Evolutionary conservation across 1,284 basidiomycete genomes (phyloP).

Genomic region (Sphaerobolus stellatus): DNA sequence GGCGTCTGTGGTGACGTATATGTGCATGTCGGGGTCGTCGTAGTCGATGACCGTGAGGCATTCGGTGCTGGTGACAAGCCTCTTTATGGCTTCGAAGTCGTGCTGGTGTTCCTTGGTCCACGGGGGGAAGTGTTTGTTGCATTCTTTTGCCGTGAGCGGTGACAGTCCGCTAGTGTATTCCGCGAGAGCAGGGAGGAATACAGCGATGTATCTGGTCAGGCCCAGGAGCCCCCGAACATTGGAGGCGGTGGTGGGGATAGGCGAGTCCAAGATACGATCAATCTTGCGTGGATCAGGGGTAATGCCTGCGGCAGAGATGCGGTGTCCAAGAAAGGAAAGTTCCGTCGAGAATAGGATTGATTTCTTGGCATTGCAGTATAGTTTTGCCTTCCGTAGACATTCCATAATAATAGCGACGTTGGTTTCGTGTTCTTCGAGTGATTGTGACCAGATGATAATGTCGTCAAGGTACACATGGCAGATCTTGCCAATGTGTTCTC

Average conservation of each 20-base stretch:
- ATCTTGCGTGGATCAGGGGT: too few species aligned
- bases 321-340: constrained; percentile 37
- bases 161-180: too few species aligned
- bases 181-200: constrained; percentile 37
- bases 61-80: constrained; percentile 24
- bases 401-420: constrained; percentile 32
- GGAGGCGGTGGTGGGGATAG: too few species aligned
- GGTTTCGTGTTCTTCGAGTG: constrained; percentile 33
- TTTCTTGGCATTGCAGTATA: constrained; percentile 33
- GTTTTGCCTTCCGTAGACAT: constrained; percentile 18
- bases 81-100: too few species aligned
- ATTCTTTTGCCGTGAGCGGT: constrained; percentile 26
- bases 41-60: constrained; percentile 36
- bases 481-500: constrained; percentile 32
- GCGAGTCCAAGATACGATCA: too few species aligned
- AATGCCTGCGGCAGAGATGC: constrained; percentile 32
- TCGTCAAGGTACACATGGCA: too few species aligned
- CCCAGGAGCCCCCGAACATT: constrained; percentile 39
- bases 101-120: constrained; percentile 32
- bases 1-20: constrained; percentile 39
- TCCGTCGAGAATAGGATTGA: constrained; percentile 27
- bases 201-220: constrained; percentile 33
- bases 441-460: constrained; percentile 41
- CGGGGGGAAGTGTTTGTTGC: constrained; percentile 12
- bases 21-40: too few species aligned